These are phyloP conservation scores for Pichia kudriavzevii DNA, from an alignment of 1,139 yeast species.

Conservation along the genomic window DNA sequence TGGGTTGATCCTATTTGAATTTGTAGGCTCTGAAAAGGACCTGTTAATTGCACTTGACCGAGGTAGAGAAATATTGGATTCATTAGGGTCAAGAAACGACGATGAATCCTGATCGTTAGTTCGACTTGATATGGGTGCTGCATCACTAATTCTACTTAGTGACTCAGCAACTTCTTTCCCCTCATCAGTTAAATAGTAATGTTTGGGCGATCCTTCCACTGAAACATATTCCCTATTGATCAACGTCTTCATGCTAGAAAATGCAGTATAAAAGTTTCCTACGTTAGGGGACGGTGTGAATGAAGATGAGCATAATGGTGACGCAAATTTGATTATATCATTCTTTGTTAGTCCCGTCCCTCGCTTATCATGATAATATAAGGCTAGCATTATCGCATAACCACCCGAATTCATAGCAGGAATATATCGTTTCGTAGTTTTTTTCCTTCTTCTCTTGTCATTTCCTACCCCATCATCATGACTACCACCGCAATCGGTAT, in stretches of 20 bases:
- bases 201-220: conserved; percentile 50
- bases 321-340: conserved; percentile 50
- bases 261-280: conserved; percentile 65
- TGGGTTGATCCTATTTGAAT: conserved; percentile 5
- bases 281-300: conserved; percentile 58
- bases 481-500: background rate
- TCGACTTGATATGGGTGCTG: background rate
- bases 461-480: too few species aligned
- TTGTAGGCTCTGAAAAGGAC: background rate
- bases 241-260: conserved; percentile 66
- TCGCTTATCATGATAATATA: conserved; percentile 46
- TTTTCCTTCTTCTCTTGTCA: conserved; percentile 7
- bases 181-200: conserved; percentile 62
- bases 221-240: conserved; percentile 55
- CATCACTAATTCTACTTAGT: conserved; percentile 41
- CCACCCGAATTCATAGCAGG: conserved; percentile 82
- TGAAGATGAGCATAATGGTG: conserved; percentile 56
- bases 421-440: conserved; percentile 42
- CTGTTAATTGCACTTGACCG: too few species aligned
- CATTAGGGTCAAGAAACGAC: too few species aligned
- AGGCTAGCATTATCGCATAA: conserved; percentile 69
- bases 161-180: conserved; percentile 60
- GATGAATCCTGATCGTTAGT: background rate
- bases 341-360: conserved; percentile 52
- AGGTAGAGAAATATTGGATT: too few species aligned